Conservation (phyloP, 1,284 basidiomycete genomes). For the Schizophyllum amplum region DNA sequence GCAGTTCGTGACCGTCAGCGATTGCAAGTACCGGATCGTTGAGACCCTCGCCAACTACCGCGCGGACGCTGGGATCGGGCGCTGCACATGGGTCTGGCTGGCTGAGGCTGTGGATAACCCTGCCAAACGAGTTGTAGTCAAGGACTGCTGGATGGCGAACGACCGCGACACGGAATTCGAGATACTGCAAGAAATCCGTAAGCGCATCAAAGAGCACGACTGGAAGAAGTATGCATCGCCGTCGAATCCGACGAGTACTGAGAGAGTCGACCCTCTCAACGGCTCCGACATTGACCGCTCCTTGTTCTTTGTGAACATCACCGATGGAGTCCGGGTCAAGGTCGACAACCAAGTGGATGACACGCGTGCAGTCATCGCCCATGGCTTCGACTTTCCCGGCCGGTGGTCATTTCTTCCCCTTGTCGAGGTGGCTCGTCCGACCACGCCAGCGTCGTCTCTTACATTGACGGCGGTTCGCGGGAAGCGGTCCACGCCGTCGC, state of each 20-base stretch:
- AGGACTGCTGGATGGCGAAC: not conserved
- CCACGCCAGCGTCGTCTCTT: no score
- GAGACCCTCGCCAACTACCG: not conserved
- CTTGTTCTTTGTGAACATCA: not conserved
- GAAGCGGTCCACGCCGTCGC: no score
- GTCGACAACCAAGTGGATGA: not conserved
- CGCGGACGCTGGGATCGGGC: not conserved
- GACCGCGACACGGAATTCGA: not conserved
- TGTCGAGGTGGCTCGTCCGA: not conserved
- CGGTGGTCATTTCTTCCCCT: not conserved
- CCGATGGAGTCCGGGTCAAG: not conserved
- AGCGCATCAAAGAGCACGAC: not conserved
- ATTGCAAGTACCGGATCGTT: not conserved
- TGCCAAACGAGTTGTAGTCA: not conserved
- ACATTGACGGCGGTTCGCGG: no score
- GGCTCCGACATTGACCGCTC: not conserved
- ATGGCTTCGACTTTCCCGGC: not conserved
- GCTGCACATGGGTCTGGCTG: not conserved
- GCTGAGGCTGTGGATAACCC: not conserved
- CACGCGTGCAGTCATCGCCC: not conserved
- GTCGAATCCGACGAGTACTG: no score
- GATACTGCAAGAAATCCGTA: not conserved
- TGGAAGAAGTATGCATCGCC: not conserved
- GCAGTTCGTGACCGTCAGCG: not conserved
- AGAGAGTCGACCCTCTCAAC: no score